These are phyloP conservation scores for Gremmenia infestans DNA, from an alignment of 2,329 filamentous ascomycete species.

Conservation along the genomic window DNA sequence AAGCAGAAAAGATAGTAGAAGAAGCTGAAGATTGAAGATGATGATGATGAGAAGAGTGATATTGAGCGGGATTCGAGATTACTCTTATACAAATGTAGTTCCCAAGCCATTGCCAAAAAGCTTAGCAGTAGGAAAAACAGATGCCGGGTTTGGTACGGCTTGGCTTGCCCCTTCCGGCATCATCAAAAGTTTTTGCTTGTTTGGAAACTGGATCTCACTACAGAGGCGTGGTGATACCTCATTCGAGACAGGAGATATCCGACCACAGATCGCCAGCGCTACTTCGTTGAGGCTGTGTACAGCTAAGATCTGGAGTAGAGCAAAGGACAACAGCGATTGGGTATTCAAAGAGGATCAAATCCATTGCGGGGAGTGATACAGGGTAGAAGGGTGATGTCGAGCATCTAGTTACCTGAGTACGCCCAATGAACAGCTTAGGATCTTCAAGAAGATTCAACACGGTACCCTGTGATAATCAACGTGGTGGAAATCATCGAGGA, in stretches of 20 bases:
- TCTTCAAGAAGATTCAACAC: background rate
- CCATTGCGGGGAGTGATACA: conserved; percentile 2
- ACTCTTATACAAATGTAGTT: conserved; percentile 22
- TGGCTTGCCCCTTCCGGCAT: conserved; percentile 15
- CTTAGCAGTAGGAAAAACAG: conserved; percentile 21
- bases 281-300: conserved; percentile 6
- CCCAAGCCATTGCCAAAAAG: conserved; percentile 13
- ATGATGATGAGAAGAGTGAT: conserved; percentile 24
- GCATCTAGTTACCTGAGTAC: background rate
- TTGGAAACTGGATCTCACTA: conserved; percentile 16
- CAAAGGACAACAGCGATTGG: background rate
- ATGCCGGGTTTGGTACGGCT: conserved; percentile 19
- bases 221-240: conserved; percentile 15
- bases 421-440: conserved; percentile 3
- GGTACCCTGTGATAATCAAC: conserved; percentile 2
- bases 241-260: conserved; percentile 12
- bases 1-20: conserved; percentile 21
- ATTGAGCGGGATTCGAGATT: conserved; percentile 13
- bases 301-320: conserved; percentile 7
- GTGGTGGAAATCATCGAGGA: conserved; percentile 9
- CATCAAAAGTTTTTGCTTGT: conserved; percentile 10
- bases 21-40: conserved; percentile 22
- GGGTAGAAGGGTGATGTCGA: background rate
- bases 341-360: background rate
- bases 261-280: background rate